A percentile compares a stretch with the other conserved stretches of the same genome.
Evolutionary conservation across 805 yeast genomes (phyloP).

Genomic region (Lipomyces starkeyi): DNA sequence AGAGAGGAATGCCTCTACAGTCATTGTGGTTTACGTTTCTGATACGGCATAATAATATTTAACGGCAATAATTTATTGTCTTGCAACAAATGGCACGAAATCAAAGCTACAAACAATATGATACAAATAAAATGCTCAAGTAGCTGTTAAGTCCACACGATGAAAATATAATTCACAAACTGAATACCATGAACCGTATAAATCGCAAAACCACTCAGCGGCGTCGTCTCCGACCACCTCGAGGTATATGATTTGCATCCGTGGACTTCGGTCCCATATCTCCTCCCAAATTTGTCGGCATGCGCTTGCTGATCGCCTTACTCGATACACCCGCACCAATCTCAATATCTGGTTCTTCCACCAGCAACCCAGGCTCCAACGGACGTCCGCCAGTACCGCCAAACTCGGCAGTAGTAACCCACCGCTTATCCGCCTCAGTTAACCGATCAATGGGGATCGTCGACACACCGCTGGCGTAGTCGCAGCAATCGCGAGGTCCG

Average conservation of each 20-base stretch:
- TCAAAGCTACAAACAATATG: background rate
- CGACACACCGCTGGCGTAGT: slow-evolving; percentile 88
- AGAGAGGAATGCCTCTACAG: background rate
- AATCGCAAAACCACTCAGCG: slow-evolving; percentile 5
- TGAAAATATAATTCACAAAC: background rate
- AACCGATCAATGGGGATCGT: slow-evolving; percentile 84
- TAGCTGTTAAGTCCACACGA: background rate
- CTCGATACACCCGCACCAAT: slow-evolving; percentile 93
- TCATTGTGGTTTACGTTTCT: background rate
- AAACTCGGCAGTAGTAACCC: slow-evolving; percentile 92
- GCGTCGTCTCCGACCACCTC: slow-evolving; percentile 9
- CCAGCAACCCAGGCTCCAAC: slow-evolving; percentile 73
- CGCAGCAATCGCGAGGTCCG: slow-evolving; percentile 98
- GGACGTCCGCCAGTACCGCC: slow-evolving; percentile 96
- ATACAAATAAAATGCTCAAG: background rate
- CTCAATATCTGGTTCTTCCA: slow-evolving; percentile 98
- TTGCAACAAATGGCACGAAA: background rate
- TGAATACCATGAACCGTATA: background rate
- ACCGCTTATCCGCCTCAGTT: slow-evolving; percentile 90
- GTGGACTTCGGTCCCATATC: slow-evolving; percentile 37
- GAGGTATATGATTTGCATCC: slow-evolving; percentile 1
- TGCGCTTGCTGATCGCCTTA: slow-evolving; percentile 85
- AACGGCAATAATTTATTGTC: background rate
- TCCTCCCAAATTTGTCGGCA: slow-evolving; percentile 83
- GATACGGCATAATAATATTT: background rate